These are phyloP conservation scores for Apiotrichum gracile DNA, from an alignment of 1,284 basidiomycete species.

Conservation along the genomic window DNA sequence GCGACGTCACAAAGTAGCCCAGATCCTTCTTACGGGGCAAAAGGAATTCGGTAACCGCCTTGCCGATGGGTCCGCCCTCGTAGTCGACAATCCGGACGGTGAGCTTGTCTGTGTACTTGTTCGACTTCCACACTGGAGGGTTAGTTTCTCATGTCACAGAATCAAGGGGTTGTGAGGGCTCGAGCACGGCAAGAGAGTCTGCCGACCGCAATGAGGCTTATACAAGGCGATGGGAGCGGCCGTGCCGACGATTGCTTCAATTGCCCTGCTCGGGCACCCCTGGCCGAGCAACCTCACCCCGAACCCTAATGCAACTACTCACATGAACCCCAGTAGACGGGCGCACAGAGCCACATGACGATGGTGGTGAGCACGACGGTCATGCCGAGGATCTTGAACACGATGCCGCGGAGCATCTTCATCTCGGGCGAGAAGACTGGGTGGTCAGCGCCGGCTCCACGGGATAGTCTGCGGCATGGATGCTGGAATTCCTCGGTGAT, in stretches of 20 bases:
- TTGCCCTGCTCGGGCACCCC: too few species aligned
- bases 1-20: constrained; percentile 32
- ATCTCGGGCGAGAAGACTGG: constrained; percentile 34
- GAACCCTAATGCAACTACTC: constrained; percentile 13
- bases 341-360: constrained; percentile 41
- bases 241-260: background rate
- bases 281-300: too few species aligned
- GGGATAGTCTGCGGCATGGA: too few species aligned
- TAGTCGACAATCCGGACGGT: constrained; percentile 51
- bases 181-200: background rate
- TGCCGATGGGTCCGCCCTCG: constrained; percentile 49
- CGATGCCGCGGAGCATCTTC: constrained; percentile 27
- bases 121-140: constrained; percentile 35
- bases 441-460: background rate
- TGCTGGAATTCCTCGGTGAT: too few species aligned
- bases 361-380: constrained; percentile 29
- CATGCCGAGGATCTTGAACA: constrained; percentile 32
- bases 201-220: too few species aligned
- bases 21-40: constrained; percentile 17
- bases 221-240: too few species aligned
- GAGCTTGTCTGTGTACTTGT: constrained; percentile 46
- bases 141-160: background rate
- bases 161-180: background rate
- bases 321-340: constrained; percentile 51
- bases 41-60: constrained; percentile 29